Conservation (phyloP, 352 stramenopile genomes). For the Blastocystis sp. region DNA sequence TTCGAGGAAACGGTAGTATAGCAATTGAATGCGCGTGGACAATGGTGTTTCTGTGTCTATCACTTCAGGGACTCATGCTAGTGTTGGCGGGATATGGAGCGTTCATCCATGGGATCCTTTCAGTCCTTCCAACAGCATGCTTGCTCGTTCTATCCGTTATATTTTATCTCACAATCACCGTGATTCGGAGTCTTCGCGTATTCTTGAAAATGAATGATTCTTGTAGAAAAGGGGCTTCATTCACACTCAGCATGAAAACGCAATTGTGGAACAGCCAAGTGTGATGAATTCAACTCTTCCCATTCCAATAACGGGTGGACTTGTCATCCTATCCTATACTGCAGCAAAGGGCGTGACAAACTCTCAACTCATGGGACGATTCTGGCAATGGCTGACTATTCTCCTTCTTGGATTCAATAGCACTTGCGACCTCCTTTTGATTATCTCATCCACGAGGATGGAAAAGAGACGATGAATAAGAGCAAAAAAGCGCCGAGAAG, state of each 20-base stretch:
- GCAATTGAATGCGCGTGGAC: not conserved
- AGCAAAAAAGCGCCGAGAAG: conserved; percentile 54
- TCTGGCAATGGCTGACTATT: not conserved
- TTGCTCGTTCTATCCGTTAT: not conserved
- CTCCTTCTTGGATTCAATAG: not conserved
- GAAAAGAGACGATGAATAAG: not conserved
- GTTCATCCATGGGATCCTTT: not conserved
- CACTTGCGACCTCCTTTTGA: no score
- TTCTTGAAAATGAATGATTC: not conserved
- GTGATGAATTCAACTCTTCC: not conserved
- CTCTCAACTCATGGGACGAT: not conserved
- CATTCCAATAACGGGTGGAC: not conserved
- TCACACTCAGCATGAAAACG: not conserved
- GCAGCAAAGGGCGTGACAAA: not conserved
- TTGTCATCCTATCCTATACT: not conserved
- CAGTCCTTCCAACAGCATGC: not conserved
- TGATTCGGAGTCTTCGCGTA: not conserved
- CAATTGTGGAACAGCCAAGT: not conserved
- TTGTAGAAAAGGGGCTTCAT: not conserved
- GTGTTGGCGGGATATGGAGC: not conserved
- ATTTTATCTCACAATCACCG: not conserved
- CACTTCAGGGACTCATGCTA: not conserved
- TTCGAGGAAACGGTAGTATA: no score
- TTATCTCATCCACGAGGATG: not conserved
- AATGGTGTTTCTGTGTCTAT: not conserved